These are phyloP conservation scores for Lentinus polychrous DNA, from an alignment of 1,284 basidiomycete genomes.

Conservation along the genomic window DNA sequence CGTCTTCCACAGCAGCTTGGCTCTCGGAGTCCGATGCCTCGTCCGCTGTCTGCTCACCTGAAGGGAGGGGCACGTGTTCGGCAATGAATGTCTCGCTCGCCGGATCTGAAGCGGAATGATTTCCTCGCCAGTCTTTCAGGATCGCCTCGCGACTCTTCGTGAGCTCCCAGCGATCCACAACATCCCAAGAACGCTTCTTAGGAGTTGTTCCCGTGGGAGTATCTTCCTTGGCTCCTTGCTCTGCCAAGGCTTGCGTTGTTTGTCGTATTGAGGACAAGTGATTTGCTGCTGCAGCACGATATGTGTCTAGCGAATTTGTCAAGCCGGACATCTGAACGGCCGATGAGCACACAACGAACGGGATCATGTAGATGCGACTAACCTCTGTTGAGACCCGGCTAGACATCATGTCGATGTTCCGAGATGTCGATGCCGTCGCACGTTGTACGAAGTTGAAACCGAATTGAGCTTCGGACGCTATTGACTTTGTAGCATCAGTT, in stretches of 20 bases:
- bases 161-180: slow-evolving; percentile 61
- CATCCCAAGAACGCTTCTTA: slow-evolving; percentile 62
- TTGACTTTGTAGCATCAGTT: slow-evolving; percentile 45
- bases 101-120: slow-evolving; percentile 23
- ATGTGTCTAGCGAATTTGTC: slow-evolving; percentile 31
- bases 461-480: slow-evolving; percentile 44
- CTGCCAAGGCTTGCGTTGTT: slow-evolving; percentile 43
- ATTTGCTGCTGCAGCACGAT: slow-evolving; percentile 31
- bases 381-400: slow-evolving; percentile 44
- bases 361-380: slow-evolving; percentile 14
- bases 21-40: slow-evolving; percentile 12
- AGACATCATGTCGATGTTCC: slow-evolving; percentile 41
- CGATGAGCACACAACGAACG: slow-evolving; percentile 1
- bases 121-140: slow-evolving; percentile 40
- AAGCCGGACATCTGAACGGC: slow-evolving; percentile 33
- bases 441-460: slow-evolving; percentile 44
- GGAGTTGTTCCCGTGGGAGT: slow-evolving; percentile 63
- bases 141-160: slow-evolving; percentile 55
- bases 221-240: slow-evolving; percentile 57
- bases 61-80: slow-evolving; percentile 20
- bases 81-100: slow-evolving; percentile 30
- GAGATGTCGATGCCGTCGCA: slow-evolving; percentile 42
- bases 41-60: slow-evolving; percentile 12
- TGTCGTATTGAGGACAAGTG: slow-evolving; percentile 44
- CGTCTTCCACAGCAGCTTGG: slow-evolving; percentile 10